Evolutionary conservation across 176 grass and related monocot species (phyloP).

Genomic region (Metroxylon sagu): DNA sequence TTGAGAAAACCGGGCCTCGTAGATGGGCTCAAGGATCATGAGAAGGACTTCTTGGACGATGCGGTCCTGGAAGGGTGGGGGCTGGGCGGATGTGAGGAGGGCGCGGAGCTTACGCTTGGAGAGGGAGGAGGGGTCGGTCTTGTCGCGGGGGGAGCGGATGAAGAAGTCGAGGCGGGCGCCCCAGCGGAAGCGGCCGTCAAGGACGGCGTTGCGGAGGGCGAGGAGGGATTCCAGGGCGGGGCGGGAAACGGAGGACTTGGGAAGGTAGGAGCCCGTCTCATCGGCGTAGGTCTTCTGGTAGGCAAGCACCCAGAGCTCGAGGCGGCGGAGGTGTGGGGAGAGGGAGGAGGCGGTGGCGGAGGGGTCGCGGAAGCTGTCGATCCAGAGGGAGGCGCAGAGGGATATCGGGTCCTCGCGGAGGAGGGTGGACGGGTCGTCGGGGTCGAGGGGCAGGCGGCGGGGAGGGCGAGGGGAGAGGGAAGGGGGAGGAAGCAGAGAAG

Average conservation of each 20-base stretch:
- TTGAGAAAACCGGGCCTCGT: constrained; percentile 58
- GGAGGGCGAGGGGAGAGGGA: background rate
- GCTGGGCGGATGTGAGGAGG: constrained; percentile 61
- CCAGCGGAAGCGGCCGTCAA: constrained; percentile 80
- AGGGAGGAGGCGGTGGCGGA: constrained; percentile 29
- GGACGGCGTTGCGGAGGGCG: constrained; percentile 73
- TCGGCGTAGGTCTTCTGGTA: constrained; percentile 95
- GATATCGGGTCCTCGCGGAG: constrained; percentile 72
- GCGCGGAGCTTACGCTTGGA: constrained; percentile 93
- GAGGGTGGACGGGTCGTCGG: constrained; percentile 60
- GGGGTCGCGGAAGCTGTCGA: constrained; percentile 60
- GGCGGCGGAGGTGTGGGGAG: constrained; percentile 56
- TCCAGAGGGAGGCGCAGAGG: constrained; percentile 65
- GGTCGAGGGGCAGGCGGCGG: background rate
- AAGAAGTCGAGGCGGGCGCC: constrained; percentile 65
- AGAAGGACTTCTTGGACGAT: constrained; percentile 84
- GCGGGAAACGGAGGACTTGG: constrained; percentile 56
- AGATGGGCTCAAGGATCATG: constrained; percentile 85
- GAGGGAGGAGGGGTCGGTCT: constrained; percentile 50
- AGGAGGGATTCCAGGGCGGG: constrained; percentile 58
- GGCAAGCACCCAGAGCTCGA: constrained; percentile 91
- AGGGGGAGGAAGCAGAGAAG: constrained; percentile 3
- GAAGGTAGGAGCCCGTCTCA: constrained; percentile 88
- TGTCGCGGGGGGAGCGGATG: constrained; percentile 59
- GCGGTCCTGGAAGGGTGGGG: constrained; percentile 74